Conservation (phyloP, 2,329 filamentous ascomycete genomes). For the Apiospora pterosperma region DNA sequence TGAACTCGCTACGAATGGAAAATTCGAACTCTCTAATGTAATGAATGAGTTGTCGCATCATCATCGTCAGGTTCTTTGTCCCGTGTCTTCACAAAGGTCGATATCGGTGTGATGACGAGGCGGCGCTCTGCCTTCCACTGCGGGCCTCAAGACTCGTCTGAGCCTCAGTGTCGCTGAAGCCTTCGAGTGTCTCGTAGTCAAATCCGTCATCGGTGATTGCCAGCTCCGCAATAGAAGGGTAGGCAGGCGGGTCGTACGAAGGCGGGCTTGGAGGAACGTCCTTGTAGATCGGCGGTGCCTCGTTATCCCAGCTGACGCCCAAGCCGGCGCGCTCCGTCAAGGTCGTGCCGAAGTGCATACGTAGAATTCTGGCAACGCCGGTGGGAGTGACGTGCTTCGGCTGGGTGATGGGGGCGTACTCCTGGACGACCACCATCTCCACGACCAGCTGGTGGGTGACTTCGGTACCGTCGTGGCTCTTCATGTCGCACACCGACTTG, state of each 20-base stretch:
- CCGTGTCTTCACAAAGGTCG: not conserved
- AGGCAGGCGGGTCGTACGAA: constrained; percentile 44
- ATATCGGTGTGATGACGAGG: not conserved
- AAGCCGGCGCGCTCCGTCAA: constrained; percentile 82
- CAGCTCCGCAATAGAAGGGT: not conserved
- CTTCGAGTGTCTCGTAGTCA: constrained; percentile 8
- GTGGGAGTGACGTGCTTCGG: constrained; percentile 73
- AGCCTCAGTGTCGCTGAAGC: not conserved
- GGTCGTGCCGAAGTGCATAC: constrained; percentile 83
- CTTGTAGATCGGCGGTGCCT: constrained; percentile 89
- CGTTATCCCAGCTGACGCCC: constrained; percentile 95
- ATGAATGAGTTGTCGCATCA: not conserved
- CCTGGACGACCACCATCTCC: constrained; percentile 91
- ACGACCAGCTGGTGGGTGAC: constrained; percentile 83
- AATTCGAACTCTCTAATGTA: not conserved
- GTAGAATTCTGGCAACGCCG: constrained; percentile 82
- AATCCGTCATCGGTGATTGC: constrained; percentile 2
- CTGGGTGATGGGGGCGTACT: constrained; percentile 73
- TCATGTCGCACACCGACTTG: constrained; percentile 74
- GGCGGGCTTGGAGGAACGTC: constrained; percentile 88
- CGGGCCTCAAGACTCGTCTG: not conserved
- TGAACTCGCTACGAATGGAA: not conserved
- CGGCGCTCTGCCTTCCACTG: not conserved
- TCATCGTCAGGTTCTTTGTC: too few relatives aligned
- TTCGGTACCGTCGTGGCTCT: constrained; percentile 69